Percentiles rank a stretch among this genome's conserved stretches.
Evolutionary conservation across 129 eudicot genomes (phyloP).

Genomic region (Gnaphalium uliginosum): DNA sequence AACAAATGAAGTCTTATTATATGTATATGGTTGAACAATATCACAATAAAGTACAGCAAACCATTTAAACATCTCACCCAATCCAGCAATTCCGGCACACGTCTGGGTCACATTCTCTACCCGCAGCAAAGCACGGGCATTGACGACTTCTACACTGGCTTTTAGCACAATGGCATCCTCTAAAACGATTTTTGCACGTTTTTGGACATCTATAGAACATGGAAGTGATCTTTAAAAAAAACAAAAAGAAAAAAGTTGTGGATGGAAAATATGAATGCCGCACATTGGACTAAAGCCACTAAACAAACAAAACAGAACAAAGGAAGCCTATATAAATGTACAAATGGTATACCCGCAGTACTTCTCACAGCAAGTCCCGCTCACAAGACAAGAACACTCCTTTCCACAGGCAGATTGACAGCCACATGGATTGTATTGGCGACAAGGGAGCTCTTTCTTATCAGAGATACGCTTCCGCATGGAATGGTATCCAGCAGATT

Average conservation of each 20-base stretch:
- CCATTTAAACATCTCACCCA: constrained; percentile 45
- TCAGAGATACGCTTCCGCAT: constrained; percentile 80
- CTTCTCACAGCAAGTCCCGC: constrained; percentile 92
- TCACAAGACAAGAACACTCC: constrained; percentile 83
- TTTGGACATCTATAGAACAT: constrained; percentile 68
- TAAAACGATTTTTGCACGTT: constrained; percentile 88
- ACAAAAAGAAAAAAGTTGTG: neutral
- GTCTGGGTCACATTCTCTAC: constrained; percentile 97
- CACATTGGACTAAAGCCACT: no score
- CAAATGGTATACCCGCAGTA: constrained; percentile 78
- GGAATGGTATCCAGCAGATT: constrained; percentile 79
- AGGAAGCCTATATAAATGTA: neutral
- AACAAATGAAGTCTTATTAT: neutral
- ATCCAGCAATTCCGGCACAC: constrained; percentile 99
- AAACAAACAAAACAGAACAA: no score
- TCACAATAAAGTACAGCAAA: neutral
- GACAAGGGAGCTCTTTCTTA: constrained; percentile 81
- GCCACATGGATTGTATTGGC: constrained; percentile 89
- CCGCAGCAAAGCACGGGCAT: constrained; percentile 96
- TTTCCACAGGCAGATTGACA: constrained; percentile 92
- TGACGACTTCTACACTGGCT: constrained; percentile 96
- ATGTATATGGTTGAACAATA: neutral
- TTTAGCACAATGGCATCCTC: constrained; percentile 96
- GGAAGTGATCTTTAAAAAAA: neutral
- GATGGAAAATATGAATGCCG: neutral